Percentiles rank a stretch among this genome's conserved stretches.
phyloP scores from a whole-genome alignment of 805 yeast species.

The Isabelozyma gotoi region DNA sequence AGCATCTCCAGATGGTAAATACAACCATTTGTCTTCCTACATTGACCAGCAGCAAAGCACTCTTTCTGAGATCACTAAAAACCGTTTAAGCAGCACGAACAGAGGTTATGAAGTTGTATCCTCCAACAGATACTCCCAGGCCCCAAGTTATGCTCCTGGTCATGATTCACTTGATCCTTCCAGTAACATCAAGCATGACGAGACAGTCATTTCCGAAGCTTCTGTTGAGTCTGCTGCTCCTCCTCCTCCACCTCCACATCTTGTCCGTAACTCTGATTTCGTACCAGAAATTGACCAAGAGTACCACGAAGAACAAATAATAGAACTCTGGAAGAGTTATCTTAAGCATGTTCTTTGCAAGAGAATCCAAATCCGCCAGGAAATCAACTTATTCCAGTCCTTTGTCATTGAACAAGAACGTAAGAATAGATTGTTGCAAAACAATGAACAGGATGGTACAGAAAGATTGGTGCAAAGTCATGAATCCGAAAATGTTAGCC shows the following conservation, averaged over 20 bases:
- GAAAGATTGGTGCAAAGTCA: constrained; percentile 4
- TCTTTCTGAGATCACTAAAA: constrained; percentile 5
- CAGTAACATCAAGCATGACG: constrained; percentile 4
- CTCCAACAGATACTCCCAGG: not conserved
- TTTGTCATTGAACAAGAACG: constrained; percentile 10
- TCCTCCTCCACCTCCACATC: constrained; percentile 30
- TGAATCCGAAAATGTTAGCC: not conserved
- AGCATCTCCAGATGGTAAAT: constrained; percentile 10
- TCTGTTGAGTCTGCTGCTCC: constrained; percentile 8
- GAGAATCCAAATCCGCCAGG: constrained; percentile 41
- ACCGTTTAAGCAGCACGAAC: not conserved
- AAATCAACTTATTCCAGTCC: constrained; percentile 33
- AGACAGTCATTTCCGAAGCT: constrained; percentile 2
- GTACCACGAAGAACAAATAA: constrained; percentile 5
- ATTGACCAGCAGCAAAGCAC: constrained; percentile 24
- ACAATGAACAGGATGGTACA: constrained; percentile 5
- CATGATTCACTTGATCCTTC: constrained; percentile 2
- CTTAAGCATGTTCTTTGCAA: constrained; percentile 33
- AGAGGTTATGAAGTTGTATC: not conserved
- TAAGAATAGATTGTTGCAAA: constrained; percentile 1
- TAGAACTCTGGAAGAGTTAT: constrained; percentile 33
- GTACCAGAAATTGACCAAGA: not conserved
- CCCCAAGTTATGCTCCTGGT: not conserved
- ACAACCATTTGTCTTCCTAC: constrained; percentile 22
- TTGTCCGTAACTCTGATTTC: constrained; percentile 2